phyloP scores from a whole-genome alignment of 768 basidiomycete genomes.

The Termitomyces sp. region DNA sequence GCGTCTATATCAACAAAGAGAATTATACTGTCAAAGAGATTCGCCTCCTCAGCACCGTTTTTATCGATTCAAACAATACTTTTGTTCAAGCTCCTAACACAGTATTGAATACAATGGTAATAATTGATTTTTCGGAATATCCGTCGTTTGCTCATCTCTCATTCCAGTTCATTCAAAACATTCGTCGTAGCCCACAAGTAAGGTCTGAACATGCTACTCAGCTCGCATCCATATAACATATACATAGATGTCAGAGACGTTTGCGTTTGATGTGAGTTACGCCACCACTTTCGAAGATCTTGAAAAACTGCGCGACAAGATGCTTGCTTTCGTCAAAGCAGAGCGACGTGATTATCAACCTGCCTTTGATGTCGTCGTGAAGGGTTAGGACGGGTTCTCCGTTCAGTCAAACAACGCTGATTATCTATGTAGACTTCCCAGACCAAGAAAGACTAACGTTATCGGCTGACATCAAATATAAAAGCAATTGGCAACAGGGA shows the following conservation, averaged over 20 bases:
- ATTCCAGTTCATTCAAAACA: constrained; percentile 63
- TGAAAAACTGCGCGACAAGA: constrained; percentile 68
- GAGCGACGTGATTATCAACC: constrained; percentile 77
- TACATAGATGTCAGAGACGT: constrained; percentile 69
- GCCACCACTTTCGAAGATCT: constrained; percentile 79
- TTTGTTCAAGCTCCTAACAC: constrained; percentile 73
- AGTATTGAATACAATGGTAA: constrained; percentile 52
- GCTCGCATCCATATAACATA: not conserved
- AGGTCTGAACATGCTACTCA: constrained; percentile 11
- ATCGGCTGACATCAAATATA: constrained; percentile 83
- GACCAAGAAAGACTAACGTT: constrained; percentile 77
- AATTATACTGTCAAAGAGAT: constrained; percentile 87
- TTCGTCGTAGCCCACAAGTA: constrained; percentile 69
- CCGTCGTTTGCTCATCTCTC: not conserved
- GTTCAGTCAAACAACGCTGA: constrained; percentile 2
- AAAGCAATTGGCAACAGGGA: constrained; percentile 81
- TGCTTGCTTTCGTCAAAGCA: constrained; percentile 72
- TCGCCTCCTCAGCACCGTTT: constrained; percentile 72
- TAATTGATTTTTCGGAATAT: not conserved
- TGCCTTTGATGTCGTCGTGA: constrained; percentile 68
- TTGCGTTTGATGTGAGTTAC: constrained; percentile 79
- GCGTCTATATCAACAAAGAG: constrained; percentile 50
- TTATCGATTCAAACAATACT: constrained; percentile 58
- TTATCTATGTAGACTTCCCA: constrained; percentile 55
- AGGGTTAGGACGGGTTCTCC: constrained; percentile 38